Evolutionary conservation across 176 grass and related monocot genomes (phyloP).

Genomic region (Aegilops longissima): DNA sequence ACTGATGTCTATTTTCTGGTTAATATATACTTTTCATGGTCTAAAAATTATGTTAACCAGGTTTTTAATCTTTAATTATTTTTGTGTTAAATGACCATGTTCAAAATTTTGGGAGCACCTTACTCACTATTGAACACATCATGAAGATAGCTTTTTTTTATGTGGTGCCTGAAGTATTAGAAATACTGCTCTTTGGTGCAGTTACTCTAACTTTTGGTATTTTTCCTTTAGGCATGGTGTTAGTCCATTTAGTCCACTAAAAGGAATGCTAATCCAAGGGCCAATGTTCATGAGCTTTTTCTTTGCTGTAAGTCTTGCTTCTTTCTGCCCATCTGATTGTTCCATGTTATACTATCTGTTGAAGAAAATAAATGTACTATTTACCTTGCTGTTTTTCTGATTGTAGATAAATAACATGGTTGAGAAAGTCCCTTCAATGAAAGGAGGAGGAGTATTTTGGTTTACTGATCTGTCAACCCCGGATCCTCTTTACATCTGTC

Average conservation of each 20-base stretch:
- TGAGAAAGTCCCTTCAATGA: slow-evolving; percentile 86
- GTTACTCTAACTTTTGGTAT: slow-evolving; percentile 27
- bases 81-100: not conserved
- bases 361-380: slow-evolving; percentile 11
- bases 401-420: slow-evolving; percentile 89
- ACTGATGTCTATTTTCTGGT: not conserved
- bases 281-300: slow-evolving; percentile 93
- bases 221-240: slow-evolving; percentile 67
- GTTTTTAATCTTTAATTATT: not conserved
- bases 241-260: slow-evolving; percentile 76
- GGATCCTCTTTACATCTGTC: slow-evolving; percentile 67
- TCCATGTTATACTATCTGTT: slow-evolving; percentile 5
- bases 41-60: slow-evolving; percentile 6
- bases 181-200: slow-evolving; percentile 4
- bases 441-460: slow-evolving; percentile 89
- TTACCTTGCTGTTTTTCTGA: slow-evolving; percentile 7
- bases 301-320: slow-evolving; percentile 73
- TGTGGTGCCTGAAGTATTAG: slow-evolving; percentile 17
- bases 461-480: slow-evolving; percentile 93
- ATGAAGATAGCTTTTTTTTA: not conserved
- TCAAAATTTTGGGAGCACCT: slow-evolving; percentile 13
- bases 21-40: slow-evolving; percentile 3
- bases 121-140: not conserved
- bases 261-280: slow-evolving; percentile 76
- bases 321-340: slow-evolving; percentile 8